A percentile compares a stretch with the other conserved stretches of the same genome.
Conservation (phyloP, 768 basidiomycete species). For the Suillus luteus region DNA sequence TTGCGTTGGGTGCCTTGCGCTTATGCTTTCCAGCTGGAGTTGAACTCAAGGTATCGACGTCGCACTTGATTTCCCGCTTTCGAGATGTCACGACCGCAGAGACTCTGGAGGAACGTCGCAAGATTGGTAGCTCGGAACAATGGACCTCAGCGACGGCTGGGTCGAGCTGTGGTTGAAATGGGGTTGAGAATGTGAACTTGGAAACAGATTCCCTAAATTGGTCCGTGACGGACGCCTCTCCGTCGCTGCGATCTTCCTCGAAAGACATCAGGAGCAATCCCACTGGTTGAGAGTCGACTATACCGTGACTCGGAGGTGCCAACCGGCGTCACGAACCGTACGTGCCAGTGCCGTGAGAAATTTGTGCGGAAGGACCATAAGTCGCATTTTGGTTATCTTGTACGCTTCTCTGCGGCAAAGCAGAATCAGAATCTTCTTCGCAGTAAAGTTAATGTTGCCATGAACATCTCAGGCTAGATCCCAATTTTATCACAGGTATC, state of each 20-base stretch:
- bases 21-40: not conserved
- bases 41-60: not conserved
- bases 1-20: not conserved
- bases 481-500: no score
- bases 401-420: not conserved
- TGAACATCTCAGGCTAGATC: no score
- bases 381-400: not conserved
- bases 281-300: not conserved
- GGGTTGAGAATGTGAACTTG: constrained; percentile 1
- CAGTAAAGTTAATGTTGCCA: not conserved
- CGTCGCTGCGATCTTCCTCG: not conserved
- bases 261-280: not conserved
- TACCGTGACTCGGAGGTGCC: no score
- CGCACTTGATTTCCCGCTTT: not conserved
- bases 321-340: not conserved
- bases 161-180: not conserved
- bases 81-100: not conserved
- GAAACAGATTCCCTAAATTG: not conserved
- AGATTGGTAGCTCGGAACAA: not conserved
- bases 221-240: not conserved
- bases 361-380: not conserved
- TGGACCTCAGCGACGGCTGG: not conserved
- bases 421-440: not conserved
- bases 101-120: not conserved
- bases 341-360: constrained; percentile 1